Conservation (phyloP, 2,329 filamentous ascomycete genomes). For the Scolecobasidium constrictum region DNA sequence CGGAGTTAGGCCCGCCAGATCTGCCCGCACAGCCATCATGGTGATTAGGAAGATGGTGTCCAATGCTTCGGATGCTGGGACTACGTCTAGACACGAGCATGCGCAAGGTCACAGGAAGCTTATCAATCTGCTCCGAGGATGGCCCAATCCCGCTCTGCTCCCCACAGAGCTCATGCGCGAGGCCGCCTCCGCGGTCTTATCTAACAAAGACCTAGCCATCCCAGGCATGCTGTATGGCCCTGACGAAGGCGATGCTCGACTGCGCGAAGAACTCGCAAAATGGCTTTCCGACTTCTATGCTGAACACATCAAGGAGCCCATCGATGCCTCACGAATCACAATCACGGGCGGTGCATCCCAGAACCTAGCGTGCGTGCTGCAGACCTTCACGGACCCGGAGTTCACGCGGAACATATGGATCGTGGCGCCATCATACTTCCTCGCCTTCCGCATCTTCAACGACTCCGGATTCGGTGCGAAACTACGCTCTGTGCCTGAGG, state of each 20-base stretch:
- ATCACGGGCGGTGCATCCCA: conserved; percentile 81
- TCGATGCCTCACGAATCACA: conserved; percentile 53
- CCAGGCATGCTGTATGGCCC: conserved; percentile 70
- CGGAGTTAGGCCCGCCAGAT: too few species aligned
- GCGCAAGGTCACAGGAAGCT: not conserved
- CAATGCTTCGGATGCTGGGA: too few species aligned
- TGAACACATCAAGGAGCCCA: conserved; percentile 23
- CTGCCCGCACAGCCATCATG: too few species aligned
- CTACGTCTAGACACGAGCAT: too few species aligned
- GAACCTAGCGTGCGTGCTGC: conserved; percentile 64
- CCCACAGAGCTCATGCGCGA: conserved; percentile 51
- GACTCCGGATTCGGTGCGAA: conserved; percentile 64
- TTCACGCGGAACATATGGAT: conserved; percentile 71
- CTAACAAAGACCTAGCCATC: conserved; percentile 45
- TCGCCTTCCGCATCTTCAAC: conserved; percentile 77
- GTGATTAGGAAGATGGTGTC: not conserved
- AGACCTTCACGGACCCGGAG: conserved; percentile 68
- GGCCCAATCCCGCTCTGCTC: conserved; percentile 55
- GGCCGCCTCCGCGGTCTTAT: conserved; percentile 51
- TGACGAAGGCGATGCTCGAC: conserved; percentile 60
- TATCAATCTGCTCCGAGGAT: conserved; percentile 34
- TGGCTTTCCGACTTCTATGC: conserved; percentile 60
- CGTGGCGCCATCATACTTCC: conserved; percentile 70
- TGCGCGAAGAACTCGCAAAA: conserved; percentile 55
- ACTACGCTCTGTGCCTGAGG: conserved; percentile 62